A percentile compares a stretch with the other conserved stretches of the same genome.
Evolutionary conservation across 306 rosid genomes (phyloP).

Genomic region (Vigna nakashimae): DNA sequence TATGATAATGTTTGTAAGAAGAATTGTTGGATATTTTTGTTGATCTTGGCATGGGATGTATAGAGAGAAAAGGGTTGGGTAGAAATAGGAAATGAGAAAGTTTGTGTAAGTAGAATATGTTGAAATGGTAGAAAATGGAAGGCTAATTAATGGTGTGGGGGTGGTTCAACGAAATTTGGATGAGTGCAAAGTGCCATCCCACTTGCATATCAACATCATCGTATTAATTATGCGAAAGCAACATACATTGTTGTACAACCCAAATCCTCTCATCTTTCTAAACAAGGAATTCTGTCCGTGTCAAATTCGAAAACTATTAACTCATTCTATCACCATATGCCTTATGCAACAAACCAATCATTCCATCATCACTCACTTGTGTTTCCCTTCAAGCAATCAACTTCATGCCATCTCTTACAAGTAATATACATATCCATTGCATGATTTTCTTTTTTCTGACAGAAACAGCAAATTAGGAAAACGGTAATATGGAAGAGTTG

Average conservation of each 20-base stretch:
- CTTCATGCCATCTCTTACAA: too few species aligned
- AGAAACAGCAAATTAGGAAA: too few species aligned
- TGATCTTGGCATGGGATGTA: too few species aligned
- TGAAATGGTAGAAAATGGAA: not conserved
- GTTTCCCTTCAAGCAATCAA: constrained; percentile 5
- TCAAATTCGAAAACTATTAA: not conserved
- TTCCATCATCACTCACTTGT: not conserved
- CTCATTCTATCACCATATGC: not conserved
- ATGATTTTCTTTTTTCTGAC: too few species aligned
- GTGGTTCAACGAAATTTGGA: constrained; percentile 2
- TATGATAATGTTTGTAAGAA: too few species aligned
- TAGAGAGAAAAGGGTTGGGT: not conserved
- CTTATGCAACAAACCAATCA: not conserved
- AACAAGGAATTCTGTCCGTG: not conserved
- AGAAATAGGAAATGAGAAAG: constrained; percentile 2
- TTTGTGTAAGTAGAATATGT: constrained; percentile 11
- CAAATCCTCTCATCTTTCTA: not conserved
- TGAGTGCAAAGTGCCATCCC: not conserved
- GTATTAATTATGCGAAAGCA: constrained; percentile 37
- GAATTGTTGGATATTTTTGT: too few species aligned
- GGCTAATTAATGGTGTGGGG: not conserved
- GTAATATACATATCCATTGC: too few species aligned
- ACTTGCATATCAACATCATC: constrained; percentile 33
- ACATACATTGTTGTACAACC: not conserved
- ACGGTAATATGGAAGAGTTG: too few species aligned